These are phyloP conservation scores for Vigna nakashimae DNA, from an alignment of 306 rosid genomes.

Conservation along the genomic window DNA sequence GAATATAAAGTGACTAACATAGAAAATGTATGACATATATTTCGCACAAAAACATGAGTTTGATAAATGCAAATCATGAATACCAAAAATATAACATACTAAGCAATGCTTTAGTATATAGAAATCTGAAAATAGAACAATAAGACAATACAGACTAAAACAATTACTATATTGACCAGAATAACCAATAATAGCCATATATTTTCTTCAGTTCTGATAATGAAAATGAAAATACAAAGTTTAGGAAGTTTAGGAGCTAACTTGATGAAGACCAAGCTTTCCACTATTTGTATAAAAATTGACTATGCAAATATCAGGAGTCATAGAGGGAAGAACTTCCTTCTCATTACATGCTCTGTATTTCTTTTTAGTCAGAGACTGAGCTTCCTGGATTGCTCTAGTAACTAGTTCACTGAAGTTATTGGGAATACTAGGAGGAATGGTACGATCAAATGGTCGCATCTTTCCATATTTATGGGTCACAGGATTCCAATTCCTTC, in stretches of 20 bases:
- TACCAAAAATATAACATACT: not conserved
- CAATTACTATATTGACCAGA: too few relatives aligned
- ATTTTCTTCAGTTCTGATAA: not conserved
- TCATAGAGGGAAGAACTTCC: constrained; percentile 61
- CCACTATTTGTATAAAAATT: constrained; percentile 68
- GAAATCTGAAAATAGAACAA: not conserved
- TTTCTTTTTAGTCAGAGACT: constrained; percentile 44
- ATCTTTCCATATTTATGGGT: constrained; percentile 54
- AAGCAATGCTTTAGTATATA: too few relatives aligned
- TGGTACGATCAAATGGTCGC: constrained; percentile 45
- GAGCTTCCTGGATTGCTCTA: constrained; percentile 57
- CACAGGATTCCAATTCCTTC: constrained; percentile 74
- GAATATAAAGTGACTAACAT: too few relatives aligned
- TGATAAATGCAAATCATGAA: not conserved
- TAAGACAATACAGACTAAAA: not conserved
- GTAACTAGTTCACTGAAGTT: constrained; percentile 44
- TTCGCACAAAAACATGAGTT: not conserved
- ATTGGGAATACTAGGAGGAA: constrained; percentile 60
- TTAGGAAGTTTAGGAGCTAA: constrained; percentile 11
- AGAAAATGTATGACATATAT: too few relatives aligned
- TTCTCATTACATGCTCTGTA: constrained; percentile 39
- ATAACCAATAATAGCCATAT: too few relatives aligned
- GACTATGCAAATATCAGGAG: constrained; percentile 71
- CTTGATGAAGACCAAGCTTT: constrained; percentile 80
- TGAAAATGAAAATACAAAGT: not conserved